A percentile compares a stretch with the other conserved stretches of the same genome.
Evolutionary conservation across 1,284 basidiomycete genomes (phyloP).

Genomic region (Quambalaria eucalypti): DNA sequence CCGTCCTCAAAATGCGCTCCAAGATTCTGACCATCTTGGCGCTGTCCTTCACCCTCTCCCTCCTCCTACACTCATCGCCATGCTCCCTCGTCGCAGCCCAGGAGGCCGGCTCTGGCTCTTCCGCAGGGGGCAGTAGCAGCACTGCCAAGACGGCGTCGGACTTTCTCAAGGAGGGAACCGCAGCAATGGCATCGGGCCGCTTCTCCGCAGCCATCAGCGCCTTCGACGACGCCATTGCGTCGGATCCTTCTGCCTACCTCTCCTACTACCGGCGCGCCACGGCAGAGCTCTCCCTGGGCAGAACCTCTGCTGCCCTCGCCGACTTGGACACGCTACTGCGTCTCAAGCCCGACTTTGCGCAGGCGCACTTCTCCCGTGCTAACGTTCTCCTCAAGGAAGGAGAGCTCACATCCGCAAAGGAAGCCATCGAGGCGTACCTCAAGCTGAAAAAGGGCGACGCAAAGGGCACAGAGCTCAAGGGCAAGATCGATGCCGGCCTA

Average conservation of each 20-base stretch:
- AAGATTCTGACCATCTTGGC: background rate
- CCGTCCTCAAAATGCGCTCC: too few species aligned
- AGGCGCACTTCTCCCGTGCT: slow-evolving; percentile 39
- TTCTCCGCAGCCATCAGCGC: slow-evolving; percentile 3
- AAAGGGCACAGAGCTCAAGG: background rate
- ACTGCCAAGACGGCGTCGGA: slow-evolving; percentile 1
- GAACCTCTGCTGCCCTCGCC: slow-evolving; percentile 32
- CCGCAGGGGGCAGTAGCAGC: background rate
- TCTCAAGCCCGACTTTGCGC: slow-evolving; percentile 37
- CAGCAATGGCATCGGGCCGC: slow-evolving; percentile 3
- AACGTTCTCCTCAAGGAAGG: slow-evolving; percentile 39
- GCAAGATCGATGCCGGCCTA: slow-evolving; percentile 4
- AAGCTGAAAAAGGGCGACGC: slow-evolving; percentile 17
- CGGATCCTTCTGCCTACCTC: slow-evolving; percentile 15
- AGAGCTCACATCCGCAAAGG: slow-evolving; percentile 25
- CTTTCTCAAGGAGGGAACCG: slow-evolving; percentile 8
- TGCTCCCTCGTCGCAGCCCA: background rate
- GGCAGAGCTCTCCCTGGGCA: slow-evolving; percentile 40
- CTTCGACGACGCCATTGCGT: slow-evolving; percentile 7
- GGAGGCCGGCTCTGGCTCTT: background rate
- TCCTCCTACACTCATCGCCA: background rate
- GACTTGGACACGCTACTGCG: slow-evolving; percentile 31
- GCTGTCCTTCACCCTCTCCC: background rate
- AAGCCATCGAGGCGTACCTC: slow-evolving; percentile 4
- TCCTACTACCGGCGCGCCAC: slow-evolving; percentile 43